Conservation (phyloP, 2,329 filamentous ascomycete genomes). For the Neopestalotiopsis clavispora region DNA sequence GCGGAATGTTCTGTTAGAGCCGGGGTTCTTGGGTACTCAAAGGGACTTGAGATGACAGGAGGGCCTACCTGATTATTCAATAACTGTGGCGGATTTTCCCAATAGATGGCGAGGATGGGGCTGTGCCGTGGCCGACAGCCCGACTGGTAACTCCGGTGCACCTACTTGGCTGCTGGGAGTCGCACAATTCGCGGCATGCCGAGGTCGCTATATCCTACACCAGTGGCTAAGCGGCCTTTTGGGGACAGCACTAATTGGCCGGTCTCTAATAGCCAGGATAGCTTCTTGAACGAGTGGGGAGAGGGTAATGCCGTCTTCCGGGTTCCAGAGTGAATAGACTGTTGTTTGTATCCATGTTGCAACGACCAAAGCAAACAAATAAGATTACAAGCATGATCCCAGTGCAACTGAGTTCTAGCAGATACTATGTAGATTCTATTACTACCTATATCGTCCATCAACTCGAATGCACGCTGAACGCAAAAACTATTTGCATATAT, state of each 20-base stretch:
- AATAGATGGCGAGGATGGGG: not conserved
- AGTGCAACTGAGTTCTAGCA: not conserved
- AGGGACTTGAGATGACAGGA: too few species aligned
- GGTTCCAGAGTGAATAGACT: not conserved
- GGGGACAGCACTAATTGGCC: slow-evolving; percentile 4
- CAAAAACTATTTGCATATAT: too few species aligned
- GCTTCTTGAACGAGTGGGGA: slow-evolving; percentile 6
- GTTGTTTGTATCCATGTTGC: not conserved
- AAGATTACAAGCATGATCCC: slow-evolving; percentile 7
- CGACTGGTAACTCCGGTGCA: not conserved
- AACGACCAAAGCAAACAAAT: slow-evolving; percentile 6
- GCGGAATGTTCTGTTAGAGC: not conserved
- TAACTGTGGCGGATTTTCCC: not conserved
- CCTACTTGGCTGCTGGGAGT: not conserved
- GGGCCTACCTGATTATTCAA: not conserved
- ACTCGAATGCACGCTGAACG: too few species aligned
- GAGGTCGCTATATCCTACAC: not conserved
- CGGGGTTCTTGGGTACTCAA: not conserved
- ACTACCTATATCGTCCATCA: not conserved
- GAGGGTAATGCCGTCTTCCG: not conserved
- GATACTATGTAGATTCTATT: not conserved
- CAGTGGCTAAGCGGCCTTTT: not conserved
- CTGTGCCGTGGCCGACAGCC: not conserved
- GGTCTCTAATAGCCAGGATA: not conserved
- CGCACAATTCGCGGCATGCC: not conserved